Base-by-base conservation (phyloP, 768 basidiomycete genomes). In the Naganishia onofrii region DNA sequence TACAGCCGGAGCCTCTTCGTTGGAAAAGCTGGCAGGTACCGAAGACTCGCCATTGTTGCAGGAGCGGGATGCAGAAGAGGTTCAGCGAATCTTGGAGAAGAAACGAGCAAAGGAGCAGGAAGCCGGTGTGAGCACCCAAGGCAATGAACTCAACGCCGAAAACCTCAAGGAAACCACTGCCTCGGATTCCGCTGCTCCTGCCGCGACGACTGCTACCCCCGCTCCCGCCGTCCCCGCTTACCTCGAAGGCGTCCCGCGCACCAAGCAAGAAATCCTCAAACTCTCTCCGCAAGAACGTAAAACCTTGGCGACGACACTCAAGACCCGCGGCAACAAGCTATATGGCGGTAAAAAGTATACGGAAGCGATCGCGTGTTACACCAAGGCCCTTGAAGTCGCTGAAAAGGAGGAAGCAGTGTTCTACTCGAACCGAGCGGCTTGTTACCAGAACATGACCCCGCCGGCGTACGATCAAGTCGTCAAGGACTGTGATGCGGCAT, bases 351-450 rank as follows among this genome's bases (percentile, higher is more conserved):
- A 82, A 69, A 79, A 83, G 69, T 84, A 80, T 75, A 60, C 74
- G 52, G 75, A 79, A 29, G 84, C 84, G 29, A 78, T 84, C 56
- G 77, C 78, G 10, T 70, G 69, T 70, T 85, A 85, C 78, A 82
- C 82, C 23, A 82, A 83, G 74, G 84, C 84, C n/a, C 83, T 85
- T 75, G 82, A 83, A 67, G 81, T 83, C 67, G 75, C 77, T 12
- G 70, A 78, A 60, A 77, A 78, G 78, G 87, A 88, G 8, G 92
- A 95, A 76, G 89, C 96, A 32, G 92, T 97, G 36, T 99, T 89
- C 83, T 97, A 88, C 86, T 92, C 91, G 82, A 99, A 99, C 82
- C 89, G 96, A 64, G 96, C 95, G 48, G 96, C 96, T 71, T 97
- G 95, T 92, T 96, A 94, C 81, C 87, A 95, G 81, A 93, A 95